These are phyloP conservation scores for Cladorrhinum samala DNA, from an alignment of 495 filamentous ascomycete species.

Conservation along the genomic window DNA sequence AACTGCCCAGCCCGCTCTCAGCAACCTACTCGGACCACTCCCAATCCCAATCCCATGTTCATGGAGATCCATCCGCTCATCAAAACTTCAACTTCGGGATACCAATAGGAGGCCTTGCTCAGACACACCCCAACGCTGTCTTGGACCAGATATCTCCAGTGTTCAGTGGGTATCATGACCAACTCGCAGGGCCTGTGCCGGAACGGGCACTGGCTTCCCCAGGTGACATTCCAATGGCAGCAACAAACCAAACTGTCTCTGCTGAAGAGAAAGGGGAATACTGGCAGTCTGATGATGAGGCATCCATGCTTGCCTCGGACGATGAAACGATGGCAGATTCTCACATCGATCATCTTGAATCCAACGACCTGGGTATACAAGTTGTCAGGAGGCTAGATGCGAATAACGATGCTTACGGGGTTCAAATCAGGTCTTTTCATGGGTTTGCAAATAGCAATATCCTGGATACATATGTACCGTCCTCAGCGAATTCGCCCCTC, in stretches of 20 bases:
- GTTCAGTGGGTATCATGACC: neutral
- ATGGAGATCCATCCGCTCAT: neutral
- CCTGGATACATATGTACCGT: slow-evolving; percentile 72
- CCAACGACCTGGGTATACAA: slow-evolving; percentile 36
- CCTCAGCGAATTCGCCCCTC: slow-evolving; percentile 69
- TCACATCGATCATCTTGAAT: slow-evolving; percentile 25
- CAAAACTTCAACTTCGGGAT: neutral
- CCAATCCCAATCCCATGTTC: neutral
- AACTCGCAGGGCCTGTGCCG: neutral
- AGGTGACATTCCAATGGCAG: neutral
- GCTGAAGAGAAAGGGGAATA: slow-evolving; percentile 29
- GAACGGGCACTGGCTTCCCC: slow-evolving; percentile 1
- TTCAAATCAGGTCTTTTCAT: slow-evolving; percentile 38
- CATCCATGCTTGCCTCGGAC: slow-evolving; percentile 51
- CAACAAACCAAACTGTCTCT: neutral
- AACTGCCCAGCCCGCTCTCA: slow-evolving; percentile 9
- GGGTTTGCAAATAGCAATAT: slow-evolving; percentile 46
- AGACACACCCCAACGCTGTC: neutral
- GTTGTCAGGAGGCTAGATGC: slow-evolving; percentile 29
- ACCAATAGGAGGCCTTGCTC: neutral
- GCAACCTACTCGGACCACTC: neutral
- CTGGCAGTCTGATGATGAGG: slow-evolving; percentile 61
- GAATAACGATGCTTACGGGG: slow-evolving; percentile 29
- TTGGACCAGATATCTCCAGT: neutral
- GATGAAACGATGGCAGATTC: slow-evolving; percentile 34